Evolutionary conservation across 169 alveolate species (phyloP), one percentile per base, ranked within the genome.

Genomic region (Perkinsus marinus): DNA sequence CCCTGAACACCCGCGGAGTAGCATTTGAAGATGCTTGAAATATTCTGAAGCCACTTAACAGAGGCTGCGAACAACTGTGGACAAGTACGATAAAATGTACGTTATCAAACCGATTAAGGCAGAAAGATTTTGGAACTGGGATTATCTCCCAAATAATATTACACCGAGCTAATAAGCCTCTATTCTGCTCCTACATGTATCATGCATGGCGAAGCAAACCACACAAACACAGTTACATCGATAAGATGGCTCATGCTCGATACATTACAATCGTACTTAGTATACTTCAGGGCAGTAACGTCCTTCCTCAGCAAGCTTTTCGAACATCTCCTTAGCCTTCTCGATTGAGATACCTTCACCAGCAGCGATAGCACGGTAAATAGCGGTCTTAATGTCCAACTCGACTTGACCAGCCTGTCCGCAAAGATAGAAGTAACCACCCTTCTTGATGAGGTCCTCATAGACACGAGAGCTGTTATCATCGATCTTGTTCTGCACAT

Each of bases 401-500:
- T 92, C 93, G 22, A 93, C 94, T 68, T 92, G 93, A 19, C 92
- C 91, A 7, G 95, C 91, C 89, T 43, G 89, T 30, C 95, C 95
- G 90, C 95, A 93, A 36, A 93, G 92, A 68, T 93, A 93, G 91
- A 93, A 93, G 92, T 91, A 93, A 36, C 95, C 95, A 39, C 90
- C 47, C 34, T 92, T 57, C 89, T 92, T 90, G 36, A 92, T 39
- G 90, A 93, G 68, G 79, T 90, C 91, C 90, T 39, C 68, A 68
- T 93, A 90, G 39, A 93, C 37, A 39, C 90, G 93, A 30, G n/a
- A 39, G 46, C 92, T 46, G 57, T 90, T 92, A 41, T 92, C 93
- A n/a, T 41, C 47, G 91, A 93, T 93, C 68, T 93, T 39, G 90
- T 93, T 93, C 92, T 95, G 96, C 36, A 95, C 96, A 91, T 95